phyloP scores from a whole-genome alignment of 2,329 filamentous ascomycete species.

The Parasarocladium wereldwijsianum region DNA sequence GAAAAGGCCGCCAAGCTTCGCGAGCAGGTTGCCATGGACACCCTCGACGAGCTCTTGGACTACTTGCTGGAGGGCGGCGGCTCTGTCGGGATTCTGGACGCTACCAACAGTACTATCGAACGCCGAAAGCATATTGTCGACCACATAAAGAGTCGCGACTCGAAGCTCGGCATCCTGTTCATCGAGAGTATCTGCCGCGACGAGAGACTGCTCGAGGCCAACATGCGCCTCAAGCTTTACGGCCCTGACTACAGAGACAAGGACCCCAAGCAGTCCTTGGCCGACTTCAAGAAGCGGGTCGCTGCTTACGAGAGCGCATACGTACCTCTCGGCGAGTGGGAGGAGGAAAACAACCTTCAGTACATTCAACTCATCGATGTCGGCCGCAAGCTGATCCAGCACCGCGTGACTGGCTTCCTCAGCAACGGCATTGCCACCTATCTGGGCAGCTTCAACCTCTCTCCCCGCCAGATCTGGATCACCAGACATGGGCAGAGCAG shows the following conservation, averaged over 20 bases:
- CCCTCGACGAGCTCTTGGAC: constrained; percentile 79
- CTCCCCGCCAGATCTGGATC: constrained; percentile 94
- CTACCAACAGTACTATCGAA: constrained; percentile 88
- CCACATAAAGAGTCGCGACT: constrained; percentile 67
- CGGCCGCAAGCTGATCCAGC: constrained; percentile 81
- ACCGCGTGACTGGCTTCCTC: constrained; percentile 82
- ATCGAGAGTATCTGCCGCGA: constrained; percentile 91
- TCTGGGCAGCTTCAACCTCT: constrained; percentile 90
- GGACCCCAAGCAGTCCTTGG: constrained; percentile 70
- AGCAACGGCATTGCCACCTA: constrained; percentile 89
- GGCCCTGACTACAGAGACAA: constrained; percentile 94
- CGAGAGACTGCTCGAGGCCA: constrained; percentile 71
- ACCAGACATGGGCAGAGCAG: constrained; percentile 84
- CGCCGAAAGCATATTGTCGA: constrained; percentile 74
- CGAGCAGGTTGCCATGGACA: constrained; percentile 85
- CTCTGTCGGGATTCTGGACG: constrained; percentile 88
- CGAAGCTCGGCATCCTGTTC: constrained; percentile 82
- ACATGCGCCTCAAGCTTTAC: constrained; percentile 92
- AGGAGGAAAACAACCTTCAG: constrained; percentile 80
- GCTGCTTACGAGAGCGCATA: constrained; percentile 91
- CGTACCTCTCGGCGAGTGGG: constrained; percentile 75
- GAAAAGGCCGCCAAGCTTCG: constrained; percentile 66
- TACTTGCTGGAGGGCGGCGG: constrained; percentile 74
- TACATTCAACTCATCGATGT: constrained; percentile 99
- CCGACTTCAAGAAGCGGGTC: constrained; percentile 86